Evolutionary conservation across 140 eudicot species (phyloP), one percentile per base, ranked within the genome.

Genomic region (Ambrosia hybrid): DNA sequence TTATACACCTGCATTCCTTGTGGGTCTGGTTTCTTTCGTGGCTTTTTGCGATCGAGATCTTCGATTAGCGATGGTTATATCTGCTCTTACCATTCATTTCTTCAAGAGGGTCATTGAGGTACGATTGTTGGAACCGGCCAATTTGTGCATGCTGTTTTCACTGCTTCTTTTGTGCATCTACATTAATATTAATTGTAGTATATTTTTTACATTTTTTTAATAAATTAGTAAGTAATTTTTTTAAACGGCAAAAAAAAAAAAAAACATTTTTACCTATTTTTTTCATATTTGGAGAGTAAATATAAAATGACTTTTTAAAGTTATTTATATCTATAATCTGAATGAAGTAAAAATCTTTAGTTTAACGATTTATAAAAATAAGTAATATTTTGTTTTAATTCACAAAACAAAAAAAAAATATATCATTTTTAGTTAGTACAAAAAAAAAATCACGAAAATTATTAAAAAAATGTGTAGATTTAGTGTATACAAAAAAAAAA

Each of bases 41-140:
- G 26, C 70, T 17, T 81, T 85, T 38, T 83, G 72, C 1, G 51
- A 39, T 53, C 78, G 63, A 53, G 80, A 79, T 70, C 51, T 84
- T 10, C 77, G 93, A 67, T 64, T 84, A 16, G 0, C 14, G 38
- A 36, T 87, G 81, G 79, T 85, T 21, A 16, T 78, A 11, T 70
- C 57, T 2, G 88, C 86, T 41, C 78, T 90, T 13, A 74, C 81
- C 63, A 39, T 83, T 41, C 96, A 90, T 81, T 85, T 90, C 82
- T 76, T 85, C 68, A 90, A 87, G 73, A 87, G 94, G 81, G 77
- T 81, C 52, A 51, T 83, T 11, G 96, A 90, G 91, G 96, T 90
- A 70, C 34, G 16, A 49, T 33, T 13, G 51, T 57, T 71, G 55
- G 53, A 39, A 57, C 57, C 10, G 9, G 11, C 41, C 38, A 34